Percentiles rank a stretch among this genome's conserved stretches.
Evolutionary conservation across 2,329 filamentous ascomycete species (phyloP).

Genomic region (Sporothrix euskadiensis): DNA sequence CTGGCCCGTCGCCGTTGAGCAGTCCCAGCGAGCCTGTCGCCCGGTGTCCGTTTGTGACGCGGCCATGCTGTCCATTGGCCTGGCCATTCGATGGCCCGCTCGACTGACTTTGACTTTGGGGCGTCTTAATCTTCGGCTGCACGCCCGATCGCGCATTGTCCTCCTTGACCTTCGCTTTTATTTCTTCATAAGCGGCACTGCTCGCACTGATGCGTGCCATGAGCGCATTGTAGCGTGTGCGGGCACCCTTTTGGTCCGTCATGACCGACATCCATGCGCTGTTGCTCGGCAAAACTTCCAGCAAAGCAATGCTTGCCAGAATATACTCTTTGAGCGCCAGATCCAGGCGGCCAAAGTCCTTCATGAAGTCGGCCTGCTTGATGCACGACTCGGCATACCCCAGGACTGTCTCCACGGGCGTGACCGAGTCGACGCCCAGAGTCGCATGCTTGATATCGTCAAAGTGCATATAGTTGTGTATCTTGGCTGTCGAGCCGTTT

Average conservation of each 20-base stretch:
- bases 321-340: conserved; percentile 82
- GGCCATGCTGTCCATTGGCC: background rate
- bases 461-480: conserved; percentile 29
- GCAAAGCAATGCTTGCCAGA: conserved; percentile 73
- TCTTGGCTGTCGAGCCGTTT: background rate
- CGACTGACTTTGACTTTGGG: background rate
- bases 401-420: conserved; percentile 56
- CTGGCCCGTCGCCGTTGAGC: background rate
- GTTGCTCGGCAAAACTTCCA: conserved; percentile 74
- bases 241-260: conserved; percentile 52
- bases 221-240: conserved; percentile 52
- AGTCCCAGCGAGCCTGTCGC: conserved; percentile 20
- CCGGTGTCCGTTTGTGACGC: conserved; percentile 26
- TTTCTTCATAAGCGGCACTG: conserved; percentile 53
- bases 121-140: conserved; percentile 42
- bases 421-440: conserved; percentile 50
- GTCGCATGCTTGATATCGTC: conserved; percentile 32
- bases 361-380: conserved; percentile 60
- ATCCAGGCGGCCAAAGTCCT: conserved; percentile 67
- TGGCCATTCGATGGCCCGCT: background rate
- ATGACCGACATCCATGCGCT: conserved; percentile 69
- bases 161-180: conserved; percentile 61
- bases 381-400: conserved; percentile 55
- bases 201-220: conserved; percentile 53
- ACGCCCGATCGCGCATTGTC: conserved; percentile 65